A percentile compares a stretch with the other conserved stretches of the same genome.
phyloP scores from a whole-genome alignment of 208 protist genomes.

The Crithidia mellificae region DNA sequence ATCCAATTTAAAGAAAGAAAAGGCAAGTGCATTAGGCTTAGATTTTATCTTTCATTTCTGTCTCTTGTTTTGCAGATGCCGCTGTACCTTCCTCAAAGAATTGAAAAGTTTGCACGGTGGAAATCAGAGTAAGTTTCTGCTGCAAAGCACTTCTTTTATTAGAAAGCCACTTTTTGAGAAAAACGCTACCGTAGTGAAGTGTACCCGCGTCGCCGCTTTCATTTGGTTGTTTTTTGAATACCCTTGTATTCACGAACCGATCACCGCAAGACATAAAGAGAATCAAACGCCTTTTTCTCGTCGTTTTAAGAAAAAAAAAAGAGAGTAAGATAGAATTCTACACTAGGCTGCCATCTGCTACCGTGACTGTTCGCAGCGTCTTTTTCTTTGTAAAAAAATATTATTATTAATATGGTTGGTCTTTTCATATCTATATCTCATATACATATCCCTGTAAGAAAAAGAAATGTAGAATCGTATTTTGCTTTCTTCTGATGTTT shows the following conservation, averaged over 20 bases:
- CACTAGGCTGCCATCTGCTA: background rate
- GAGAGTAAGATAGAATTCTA: constrained; percentile 5
- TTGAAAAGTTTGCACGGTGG: no score
- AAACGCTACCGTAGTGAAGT: background rate
- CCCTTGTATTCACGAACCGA: no score
- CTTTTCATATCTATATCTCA: no score
- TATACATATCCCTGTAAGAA: background rate
- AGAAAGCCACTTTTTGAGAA: background rate
- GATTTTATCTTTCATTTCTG: no score
- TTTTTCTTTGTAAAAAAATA: constrained; percentile 3
- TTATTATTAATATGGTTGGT: no score
- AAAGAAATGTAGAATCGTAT: constrained; percentile 8
- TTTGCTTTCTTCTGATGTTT: constrained; percentile 20
- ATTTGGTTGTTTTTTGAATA: background rate
- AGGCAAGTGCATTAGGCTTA: no score
- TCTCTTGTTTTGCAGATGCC: no score
- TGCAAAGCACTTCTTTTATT: background rate
- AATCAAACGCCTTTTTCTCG: background rate
- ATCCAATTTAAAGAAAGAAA: background rate
- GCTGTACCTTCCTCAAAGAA: no score
- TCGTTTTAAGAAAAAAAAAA: constrained; percentile 4
- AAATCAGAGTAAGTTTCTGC: no score
- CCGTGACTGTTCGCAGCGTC: background rate
- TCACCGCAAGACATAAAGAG: no score
- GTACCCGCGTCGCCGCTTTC: background rate